These are phyloP conservation scores for Brassica carinata DNA, from an alignment of 345 rosid genomes.

Conservation along the genomic window DNA sequence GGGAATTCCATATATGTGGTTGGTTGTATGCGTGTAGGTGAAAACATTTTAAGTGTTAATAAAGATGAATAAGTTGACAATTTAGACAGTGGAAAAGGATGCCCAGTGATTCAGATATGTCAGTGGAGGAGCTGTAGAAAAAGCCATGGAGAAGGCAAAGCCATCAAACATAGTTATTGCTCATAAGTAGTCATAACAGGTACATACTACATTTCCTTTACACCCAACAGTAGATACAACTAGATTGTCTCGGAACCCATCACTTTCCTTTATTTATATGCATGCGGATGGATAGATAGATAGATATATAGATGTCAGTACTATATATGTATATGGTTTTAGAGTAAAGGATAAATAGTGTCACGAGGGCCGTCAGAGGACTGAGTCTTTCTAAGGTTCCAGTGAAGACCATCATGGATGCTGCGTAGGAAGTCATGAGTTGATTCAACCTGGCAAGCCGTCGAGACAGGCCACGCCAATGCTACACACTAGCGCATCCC, in stretches of 20 bases:
- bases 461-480: constrained; percentile 99
- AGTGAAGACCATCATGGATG: constrained; percentile 94
- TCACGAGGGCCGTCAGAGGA: constrained; percentile 75
- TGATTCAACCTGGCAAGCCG: constrained; percentile 85
- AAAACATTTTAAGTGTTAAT: no score
- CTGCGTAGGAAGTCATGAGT: constrained; percentile 84
- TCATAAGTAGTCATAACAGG: background rate
- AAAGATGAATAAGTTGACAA: no score
- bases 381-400: constrained; percentile 89
- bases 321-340: background rate
- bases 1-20: constrained; percentile 57
- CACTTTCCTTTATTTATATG: constrained; percentile 7
- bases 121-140: no score
- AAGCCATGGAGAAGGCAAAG: no score
- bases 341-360: background rate
- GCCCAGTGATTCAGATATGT: no score
- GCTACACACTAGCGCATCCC: constrained; percentile 94
- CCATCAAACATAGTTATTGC: background rate
- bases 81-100: no score
- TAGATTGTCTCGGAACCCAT: no score
- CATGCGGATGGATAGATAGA: constrained; percentile 4
- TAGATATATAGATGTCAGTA: background rate
- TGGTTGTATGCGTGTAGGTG: no score
- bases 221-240: background rate
- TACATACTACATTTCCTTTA: constrained; percentile 5